Conservation (phyloP, 148 eudicot species). For the Rhododendron griersonianum region DNA sequence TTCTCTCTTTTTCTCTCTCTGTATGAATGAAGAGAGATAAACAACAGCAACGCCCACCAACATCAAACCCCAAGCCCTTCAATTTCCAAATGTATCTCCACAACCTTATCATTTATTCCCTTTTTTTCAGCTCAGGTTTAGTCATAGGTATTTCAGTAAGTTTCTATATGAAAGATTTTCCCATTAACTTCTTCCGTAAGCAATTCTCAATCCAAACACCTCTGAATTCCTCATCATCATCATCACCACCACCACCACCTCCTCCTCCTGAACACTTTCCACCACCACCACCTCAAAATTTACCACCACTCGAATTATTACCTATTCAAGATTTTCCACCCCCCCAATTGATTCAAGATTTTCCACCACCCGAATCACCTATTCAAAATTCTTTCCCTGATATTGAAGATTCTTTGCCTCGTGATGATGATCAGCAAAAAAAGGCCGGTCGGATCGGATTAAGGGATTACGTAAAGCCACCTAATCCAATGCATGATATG, state of each 20-base stretch:
- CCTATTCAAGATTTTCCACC: neutral
- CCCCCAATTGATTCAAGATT: neutral
- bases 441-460: neutral
- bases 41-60: conserved; percentile 6
- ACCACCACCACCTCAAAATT: neutral
- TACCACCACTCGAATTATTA: neutral
- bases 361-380: neutral
- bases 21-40: conserved; percentile 5
- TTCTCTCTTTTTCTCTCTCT: neutral
- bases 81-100: conserved; percentile 30
- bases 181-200: neutral
- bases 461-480: conserved; percentile 7
- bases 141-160: conserved; percentile 42
- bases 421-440: neutral
- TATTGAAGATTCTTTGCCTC: neutral
- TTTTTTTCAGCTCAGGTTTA: conserved; percentile 50
- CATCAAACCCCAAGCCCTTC: conserved; percentile 14
- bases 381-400: neutral
- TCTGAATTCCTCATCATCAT: neutral
- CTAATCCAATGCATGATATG: conserved; percentile 24
- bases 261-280: neutral
- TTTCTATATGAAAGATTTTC: conserved; percentile 19
- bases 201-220: conserved; percentile 1
- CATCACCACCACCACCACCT: neutral
- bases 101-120: conserved; percentile 31